phyloP scores from a whole-genome alignment of 176 grass and related monocot genomes.

The Elaeis guineensis region DNA sequence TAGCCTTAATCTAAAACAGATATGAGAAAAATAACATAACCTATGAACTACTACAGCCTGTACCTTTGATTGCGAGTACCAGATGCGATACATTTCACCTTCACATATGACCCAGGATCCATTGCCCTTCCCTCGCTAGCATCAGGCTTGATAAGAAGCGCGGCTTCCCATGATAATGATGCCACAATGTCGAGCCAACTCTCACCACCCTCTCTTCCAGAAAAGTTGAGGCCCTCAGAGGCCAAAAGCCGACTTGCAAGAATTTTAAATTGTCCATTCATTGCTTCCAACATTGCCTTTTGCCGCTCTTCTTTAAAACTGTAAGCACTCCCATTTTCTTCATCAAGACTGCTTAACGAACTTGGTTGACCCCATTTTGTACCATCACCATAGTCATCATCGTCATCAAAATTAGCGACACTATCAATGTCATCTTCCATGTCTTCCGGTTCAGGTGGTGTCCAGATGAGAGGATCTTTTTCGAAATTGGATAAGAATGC shows the following conservation, averaged over 20 bases:
- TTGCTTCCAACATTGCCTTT: conserved; percentile 78
- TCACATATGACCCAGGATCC: conserved; percentile 93
- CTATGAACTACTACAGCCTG: background rate
- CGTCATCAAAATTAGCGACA: conserved; percentile 33
- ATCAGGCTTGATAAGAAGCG: conserved; percentile 80
- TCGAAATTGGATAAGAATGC: conserved; percentile 39
- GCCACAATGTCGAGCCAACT: conserved; percentile 79
- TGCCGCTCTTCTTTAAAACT: conserved; percentile 44
- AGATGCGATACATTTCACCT: conserved; percentile 90
- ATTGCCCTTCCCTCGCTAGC: conserved; percentile 80
- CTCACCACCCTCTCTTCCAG: conserved; percentile 30
- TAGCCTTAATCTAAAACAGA: background rate
- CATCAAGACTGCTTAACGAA: conserved; percentile 30
- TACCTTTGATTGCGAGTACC: conserved; percentile 74
- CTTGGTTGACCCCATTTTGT: conserved; percentile 63
- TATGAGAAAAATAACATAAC: background rate
- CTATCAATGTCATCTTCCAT: conserved; percentile 41
- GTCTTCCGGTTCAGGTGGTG: conserved; percentile 59
- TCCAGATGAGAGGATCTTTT: conserved; percentile 50
- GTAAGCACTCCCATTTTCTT: conserved; percentile 26
- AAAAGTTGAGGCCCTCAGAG: conserved; percentile 53
- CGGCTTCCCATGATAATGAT: conserved; percentile 86
- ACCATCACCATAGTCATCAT: conserved; percentile 41
- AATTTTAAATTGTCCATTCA: conserved; percentile 94
- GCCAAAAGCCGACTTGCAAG: conserved; percentile 76